Evolutionary conservation across 495 filamentous ascomycete species (phyloP).

Genomic region (Glarea lozoyensis): DNA sequence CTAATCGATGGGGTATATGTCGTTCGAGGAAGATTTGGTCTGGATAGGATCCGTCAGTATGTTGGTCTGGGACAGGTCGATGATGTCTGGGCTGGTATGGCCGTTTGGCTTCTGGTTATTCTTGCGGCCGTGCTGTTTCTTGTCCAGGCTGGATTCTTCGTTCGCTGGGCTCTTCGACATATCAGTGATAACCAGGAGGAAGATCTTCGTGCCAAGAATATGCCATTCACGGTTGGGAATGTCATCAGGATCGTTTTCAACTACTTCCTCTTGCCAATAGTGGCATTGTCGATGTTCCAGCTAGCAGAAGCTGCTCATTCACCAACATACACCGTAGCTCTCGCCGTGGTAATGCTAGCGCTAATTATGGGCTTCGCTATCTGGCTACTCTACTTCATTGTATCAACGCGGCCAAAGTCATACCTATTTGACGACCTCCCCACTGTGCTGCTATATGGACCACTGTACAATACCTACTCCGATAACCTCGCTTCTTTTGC

Average conservation of each 20-base stretch:
- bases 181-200: constrained; percentile 66
- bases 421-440: constrained; percentile 88
- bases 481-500: constrained; percentile 80
- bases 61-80: constrained; percentile 68
- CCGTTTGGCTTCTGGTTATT: constrained; percentile 73
- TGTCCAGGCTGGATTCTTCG: constrained; percentile 66
- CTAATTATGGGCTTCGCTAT: constrained; percentile 59
- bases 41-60: constrained; percentile 69
- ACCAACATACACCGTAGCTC: constrained; percentile 55
- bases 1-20: constrained; percentile 81
- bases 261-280: constrained; percentile 80
- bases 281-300: constrained; percentile 83
- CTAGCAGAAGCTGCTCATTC: constrained; percentile 65
- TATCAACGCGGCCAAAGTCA: constrained; percentile 68
- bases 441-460: constrained; percentile 82
- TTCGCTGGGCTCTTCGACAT: constrained; percentile 64
- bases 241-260: constrained; percentile 84
- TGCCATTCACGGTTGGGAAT: constrained; percentile 86
- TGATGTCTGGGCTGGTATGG: constrained; percentile 92
- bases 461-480: constrained; percentile 97
- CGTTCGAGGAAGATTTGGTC: constrained; percentile 59
- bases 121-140: constrained; percentile 57
- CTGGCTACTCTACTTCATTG: constrained; percentile 76
- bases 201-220: constrained; percentile 81
- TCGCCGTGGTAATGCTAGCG: constrained; percentile 66